phyloP scores from a whole-genome alignment of 805 yeast genomes.

The Kuraishia borneana region DNA sequence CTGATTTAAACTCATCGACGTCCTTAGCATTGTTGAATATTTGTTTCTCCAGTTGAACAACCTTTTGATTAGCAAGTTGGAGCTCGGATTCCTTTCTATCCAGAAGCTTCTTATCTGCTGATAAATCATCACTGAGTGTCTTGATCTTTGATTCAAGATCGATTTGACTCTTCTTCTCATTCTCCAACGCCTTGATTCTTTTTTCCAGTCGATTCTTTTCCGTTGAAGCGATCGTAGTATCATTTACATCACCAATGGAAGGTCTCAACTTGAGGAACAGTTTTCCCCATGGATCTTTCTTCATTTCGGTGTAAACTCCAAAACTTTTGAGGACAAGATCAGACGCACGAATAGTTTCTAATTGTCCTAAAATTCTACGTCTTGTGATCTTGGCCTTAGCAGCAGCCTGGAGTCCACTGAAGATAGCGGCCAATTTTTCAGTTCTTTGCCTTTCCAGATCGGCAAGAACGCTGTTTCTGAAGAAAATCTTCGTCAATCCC shows the following conservation, averaged over 20 bases:
- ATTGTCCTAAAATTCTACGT: conserved; percentile 26
- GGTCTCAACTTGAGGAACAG: conserved; percentile 68
- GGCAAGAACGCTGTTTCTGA: conserved; percentile 70
- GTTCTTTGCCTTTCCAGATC: conserved; percentile 73
- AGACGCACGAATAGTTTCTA: conserved; percentile 61
- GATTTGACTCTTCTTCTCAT: conserved; percentile 15
- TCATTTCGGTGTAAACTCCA: conserved; percentile 32
- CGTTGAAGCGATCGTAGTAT: conserved; percentile 21
- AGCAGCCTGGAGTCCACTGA: conserved; percentile 52
- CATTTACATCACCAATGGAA: conserved; percentile 39
- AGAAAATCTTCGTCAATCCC: conserved; percentile 65
- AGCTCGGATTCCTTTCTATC: conserved; percentile 37
- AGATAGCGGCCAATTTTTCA: conserved; percentile 37
- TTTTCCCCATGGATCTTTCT: conserved; percentile 68
- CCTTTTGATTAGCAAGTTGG: conserved; percentile 16
- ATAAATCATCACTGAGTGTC: conserved; percentile 15
- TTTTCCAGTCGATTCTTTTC: conserved; percentile 22
- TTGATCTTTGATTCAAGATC: conserved; percentile 18
- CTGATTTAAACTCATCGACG: conserved; percentile 6
- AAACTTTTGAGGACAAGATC: conserved; percentile 57
- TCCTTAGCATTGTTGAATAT: conserved; percentile 3
- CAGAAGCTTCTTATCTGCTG: conserved; percentile 29
- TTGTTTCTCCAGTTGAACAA: conserved; percentile 12
- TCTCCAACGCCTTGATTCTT: conserved; percentile 13
- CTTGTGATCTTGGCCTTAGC: conserved; percentile 59